Base-by-base conservation (phyloP, 768 basidiomycete species). In the Boletus sp. region DNA sequence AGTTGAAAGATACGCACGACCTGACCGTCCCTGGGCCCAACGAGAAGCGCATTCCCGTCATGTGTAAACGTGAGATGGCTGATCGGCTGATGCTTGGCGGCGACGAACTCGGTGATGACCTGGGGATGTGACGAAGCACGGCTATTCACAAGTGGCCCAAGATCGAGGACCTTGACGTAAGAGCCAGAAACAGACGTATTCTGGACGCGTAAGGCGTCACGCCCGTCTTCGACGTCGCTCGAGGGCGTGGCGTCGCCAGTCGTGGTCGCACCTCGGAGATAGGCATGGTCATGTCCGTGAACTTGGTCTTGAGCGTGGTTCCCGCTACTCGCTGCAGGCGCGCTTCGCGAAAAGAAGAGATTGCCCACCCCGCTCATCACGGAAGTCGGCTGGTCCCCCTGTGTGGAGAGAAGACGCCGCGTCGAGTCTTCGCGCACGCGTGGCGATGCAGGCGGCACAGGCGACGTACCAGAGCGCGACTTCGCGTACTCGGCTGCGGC, bases 291-390 rank as follows among this genome's bases (percentile, higher is more conserved):
- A 50, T 45, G 38, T 33, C 48, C 39, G 34, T 40, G 44, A 50
- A 4, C 40, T 33, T 50, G 57, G 53, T 56, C 60, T 15, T 41
- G 33, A 39, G 57, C 37, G 37, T 57, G 48, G 37, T 56, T 53
- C 34, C 61, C 61, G 3, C 60, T 47, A 23, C 58, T 72, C 33
- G 72, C 71, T 39, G 77, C 79, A 8, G 86, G 86, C 1, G 85
- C 84, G 61, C 84, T 86, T 66, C 79, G 73, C 46, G 85, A 87
- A 63, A 83, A 83, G 60, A 83, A 79, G 63, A 74, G 66, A 46
- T 69, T 70, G 19, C 69, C 59, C 25, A 68, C 55, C 35, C 65
- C 72, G 38, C 63, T 63, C 32, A 67, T 65, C 37, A 60, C 53
- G 51, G 68, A 59, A 29, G 61, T 29, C 30, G 49, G 59, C 58